These are phyloP conservation scores for Candida freyschussii DNA, from an alignment of 1,139 yeast species.

Conservation along the genomic window DNA sequence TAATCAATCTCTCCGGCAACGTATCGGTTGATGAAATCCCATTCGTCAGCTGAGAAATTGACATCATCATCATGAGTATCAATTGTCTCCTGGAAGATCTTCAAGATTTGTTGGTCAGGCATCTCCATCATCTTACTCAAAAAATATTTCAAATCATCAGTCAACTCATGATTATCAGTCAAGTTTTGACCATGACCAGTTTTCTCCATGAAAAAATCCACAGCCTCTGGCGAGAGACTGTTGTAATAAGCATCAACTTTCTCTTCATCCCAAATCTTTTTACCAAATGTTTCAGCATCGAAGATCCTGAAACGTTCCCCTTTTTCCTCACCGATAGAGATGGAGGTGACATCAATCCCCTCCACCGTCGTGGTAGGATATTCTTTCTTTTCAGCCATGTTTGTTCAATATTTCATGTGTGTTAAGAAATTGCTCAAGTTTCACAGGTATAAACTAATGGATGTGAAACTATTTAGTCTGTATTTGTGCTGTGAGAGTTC, in stretches of 20 bases:
- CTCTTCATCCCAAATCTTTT: slow-evolving; percentile 11
- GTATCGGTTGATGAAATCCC: slow-evolving; percentile 27
- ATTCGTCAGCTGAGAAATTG: slow-evolving; percentile 42
- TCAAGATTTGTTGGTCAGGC: slow-evolving; percentile 37
- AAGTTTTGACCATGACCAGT: slow-evolving; percentile 19
- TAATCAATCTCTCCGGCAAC: slow-evolving; percentile 20
- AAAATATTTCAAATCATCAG: slow-evolving; percentile 16
- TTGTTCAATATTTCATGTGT: too few relatives aligned
- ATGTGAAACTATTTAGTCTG: too few relatives aligned
- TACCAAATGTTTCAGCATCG: slow-evolving; percentile 2
- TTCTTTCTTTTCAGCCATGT: too few relatives aligned
- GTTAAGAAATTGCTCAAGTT: too few relatives aligned
- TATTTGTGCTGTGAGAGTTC: too few relatives aligned
- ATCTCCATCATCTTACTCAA: slow-evolving; percentile 32
- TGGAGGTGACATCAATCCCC: too few relatives aligned
- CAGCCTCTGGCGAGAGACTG: slow-evolving; percentile 6
- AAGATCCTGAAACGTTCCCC: neutral
- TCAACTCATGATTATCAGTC: slow-evolving; percentile 8
- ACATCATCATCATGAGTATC: slow-evolving; percentile 43
- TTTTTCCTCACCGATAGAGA: too few relatives aligned
- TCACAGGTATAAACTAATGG: too few relatives aligned
- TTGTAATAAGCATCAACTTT: slow-evolving; percentile 8
- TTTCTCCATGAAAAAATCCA: slow-evolving; percentile 11
- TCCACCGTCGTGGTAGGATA: too few relatives aligned
- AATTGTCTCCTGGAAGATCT: slow-evolving; percentile 37